These are phyloP conservation scores for Lonicera japonica DNA, from an alignment of 129 eudicot genomes.

Conservation along the genomic window DNA sequence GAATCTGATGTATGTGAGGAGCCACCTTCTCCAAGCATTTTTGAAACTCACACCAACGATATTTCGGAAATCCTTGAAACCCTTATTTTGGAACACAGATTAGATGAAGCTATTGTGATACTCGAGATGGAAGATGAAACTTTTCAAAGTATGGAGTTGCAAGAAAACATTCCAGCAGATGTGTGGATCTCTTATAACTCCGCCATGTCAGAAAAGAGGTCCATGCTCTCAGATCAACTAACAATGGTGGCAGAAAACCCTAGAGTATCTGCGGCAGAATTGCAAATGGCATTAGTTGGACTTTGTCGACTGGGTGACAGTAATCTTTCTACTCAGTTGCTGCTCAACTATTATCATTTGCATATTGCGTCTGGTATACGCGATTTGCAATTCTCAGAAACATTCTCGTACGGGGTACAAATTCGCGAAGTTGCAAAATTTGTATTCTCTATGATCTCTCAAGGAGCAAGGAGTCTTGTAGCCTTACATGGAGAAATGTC, in stretches of 20 bases:
- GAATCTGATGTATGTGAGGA: conserved; percentile 19
- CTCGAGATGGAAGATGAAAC: conserved; percentile 52
- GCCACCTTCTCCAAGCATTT: conserved; percentile 24
- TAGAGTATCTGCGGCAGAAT: conserved; percentile 54
- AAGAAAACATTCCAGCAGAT: conserved; percentile 24
- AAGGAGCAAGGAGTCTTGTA: conserved; percentile 52
- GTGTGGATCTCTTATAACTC: conserved; percentile 45
- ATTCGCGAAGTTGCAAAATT: conserved; percentile 41
- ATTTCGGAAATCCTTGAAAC: conserved; percentile 54
- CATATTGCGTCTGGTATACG: conserved; percentile 41
- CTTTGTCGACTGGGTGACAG: conserved; percentile 55
- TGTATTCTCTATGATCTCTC: conserved; percentile 57
- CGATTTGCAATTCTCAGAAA: conserved; percentile 33
- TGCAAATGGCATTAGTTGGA: conserved; percentile 58
- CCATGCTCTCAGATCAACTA: conserved; percentile 43
- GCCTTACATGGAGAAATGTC: conserved; percentile 49
- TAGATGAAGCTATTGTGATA: conserved; percentile 53
- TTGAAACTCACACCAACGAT: conserved; percentile 32
- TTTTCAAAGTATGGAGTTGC: conserved; percentile 34
- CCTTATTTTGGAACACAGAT: conserved; percentile 52
- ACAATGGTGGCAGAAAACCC: conserved; percentile 48
- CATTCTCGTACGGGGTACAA: conserved; percentile 26
- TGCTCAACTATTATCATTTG: conserved; percentile 49
- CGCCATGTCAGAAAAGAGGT: conserved; percentile 52
- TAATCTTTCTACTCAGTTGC: conserved; percentile 49